Percentiles rank a stretch among this genome's conserved stretches.
phyloP scores from a whole-genome alignment of 352 stramenopile genomes.

The Chrysophaeum taylorii region DNA sequence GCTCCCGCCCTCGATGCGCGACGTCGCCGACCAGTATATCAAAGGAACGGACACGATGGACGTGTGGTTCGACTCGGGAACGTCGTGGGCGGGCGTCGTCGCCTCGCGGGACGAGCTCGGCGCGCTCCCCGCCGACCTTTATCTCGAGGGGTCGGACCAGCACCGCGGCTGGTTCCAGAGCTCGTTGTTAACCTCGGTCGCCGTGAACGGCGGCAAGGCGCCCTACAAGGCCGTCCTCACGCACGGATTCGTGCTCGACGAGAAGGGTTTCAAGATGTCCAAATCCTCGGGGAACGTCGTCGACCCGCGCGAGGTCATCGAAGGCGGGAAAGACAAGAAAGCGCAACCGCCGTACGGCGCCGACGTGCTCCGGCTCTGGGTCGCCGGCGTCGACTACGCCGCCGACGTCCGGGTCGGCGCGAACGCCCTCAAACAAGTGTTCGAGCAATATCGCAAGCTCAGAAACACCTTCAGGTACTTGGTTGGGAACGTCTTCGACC shows the following conservation, averaged over 20 bases:
- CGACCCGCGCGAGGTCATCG: constrained; percentile 83
- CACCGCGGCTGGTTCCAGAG: constrained; percentile 98
- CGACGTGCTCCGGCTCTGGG: constrained; percentile 94
- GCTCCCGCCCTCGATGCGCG: constrained; percentile 53
- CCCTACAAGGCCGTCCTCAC: constrained; percentile 95
- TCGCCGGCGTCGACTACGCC: constrained; percentile 90
- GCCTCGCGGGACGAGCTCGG: constrained; percentile 46
- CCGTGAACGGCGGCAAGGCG: constrained; percentile 57
- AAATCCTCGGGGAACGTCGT: constrained; percentile 96
- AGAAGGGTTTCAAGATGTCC: constrained; percentile 96
- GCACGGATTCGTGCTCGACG: constrained; percentile 96
- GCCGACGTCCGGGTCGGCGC: constrained; percentile 82
- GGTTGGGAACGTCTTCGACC: constrained; percentile 87
- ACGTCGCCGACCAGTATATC: constrained; percentile 69
- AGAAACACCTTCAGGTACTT: constrained; percentile 94
- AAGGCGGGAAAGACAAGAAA: constrained; percentile 72
- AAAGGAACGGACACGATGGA: constrained; percentile 96
- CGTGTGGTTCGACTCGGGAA: constrained; percentile 96
- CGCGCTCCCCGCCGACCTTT: constrained; percentile 79
- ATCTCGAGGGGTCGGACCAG: constrained; percentile 92
- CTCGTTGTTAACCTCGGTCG: constrained; percentile 84
- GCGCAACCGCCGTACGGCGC: constrained; percentile 77
- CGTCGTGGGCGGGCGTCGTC: constrained; percentile 65
- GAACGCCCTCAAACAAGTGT: constrained; percentile 77
- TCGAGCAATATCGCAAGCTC: constrained; percentile 71